Conservation (phyloP, 305 asterid species). For the Plantago lanceolata region DNA sequence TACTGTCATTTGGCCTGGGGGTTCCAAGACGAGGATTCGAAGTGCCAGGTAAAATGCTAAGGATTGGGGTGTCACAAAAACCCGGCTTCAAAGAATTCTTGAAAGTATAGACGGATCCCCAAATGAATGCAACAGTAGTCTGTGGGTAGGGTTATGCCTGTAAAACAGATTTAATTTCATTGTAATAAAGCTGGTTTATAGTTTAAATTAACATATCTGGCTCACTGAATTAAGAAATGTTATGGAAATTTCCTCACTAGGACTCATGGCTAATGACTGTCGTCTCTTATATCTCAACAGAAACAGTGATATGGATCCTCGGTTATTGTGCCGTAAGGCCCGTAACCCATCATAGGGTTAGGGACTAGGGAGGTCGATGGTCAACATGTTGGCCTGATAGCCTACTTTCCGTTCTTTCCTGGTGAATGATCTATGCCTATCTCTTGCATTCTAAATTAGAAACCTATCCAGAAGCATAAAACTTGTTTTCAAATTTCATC, state of each 20-base stretch:
- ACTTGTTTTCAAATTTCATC: no score
- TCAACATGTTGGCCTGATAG: slow-evolving; percentile 31
- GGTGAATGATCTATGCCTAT: slow-evolving; percentile 29
- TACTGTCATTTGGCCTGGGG: slow-evolving; percentile 1
- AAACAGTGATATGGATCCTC: slow-evolving; percentile 28
- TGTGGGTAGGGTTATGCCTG: slow-evolving; percentile 22
- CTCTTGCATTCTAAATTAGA: not conserved
- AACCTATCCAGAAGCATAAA: no score
- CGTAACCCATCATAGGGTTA: no score
- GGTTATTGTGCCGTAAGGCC: slow-evolving; percentile 27
- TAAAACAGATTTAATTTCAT: no score
- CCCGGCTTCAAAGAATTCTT: not conserved
- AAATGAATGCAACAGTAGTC: not conserved
- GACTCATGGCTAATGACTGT: slow-evolving; percentile 30
- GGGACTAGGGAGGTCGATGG: slow-evolving; percentile 19
- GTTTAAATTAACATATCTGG: no score
- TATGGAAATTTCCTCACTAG: no score
- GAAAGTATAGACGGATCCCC: not conserved
- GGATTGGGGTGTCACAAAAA: not conserved
- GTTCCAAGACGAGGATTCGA: not conserved
- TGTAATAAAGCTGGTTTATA: no score
- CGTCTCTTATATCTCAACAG: slow-evolving; percentile 24
- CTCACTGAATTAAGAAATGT: no score
- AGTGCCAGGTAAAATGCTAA: not conserved
- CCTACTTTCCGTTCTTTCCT: slow-evolving; percentile 26